phyloP scores from a whole-genome alignment of 176 grass and related monocot species.

The Rhipidocladum racemiflorum region DNA sequence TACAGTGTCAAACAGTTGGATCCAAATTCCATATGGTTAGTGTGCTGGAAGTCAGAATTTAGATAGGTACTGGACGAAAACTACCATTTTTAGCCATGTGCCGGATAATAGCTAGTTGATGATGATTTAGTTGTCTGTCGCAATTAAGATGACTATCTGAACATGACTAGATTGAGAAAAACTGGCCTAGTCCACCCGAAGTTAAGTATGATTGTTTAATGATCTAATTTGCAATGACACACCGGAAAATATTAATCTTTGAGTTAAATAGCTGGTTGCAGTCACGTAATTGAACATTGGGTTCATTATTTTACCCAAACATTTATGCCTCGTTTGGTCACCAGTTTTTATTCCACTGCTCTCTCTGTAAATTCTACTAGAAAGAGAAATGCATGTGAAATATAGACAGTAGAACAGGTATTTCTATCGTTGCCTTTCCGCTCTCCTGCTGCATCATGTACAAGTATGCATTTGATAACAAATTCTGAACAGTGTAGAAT shows the following conservation, averaged over 20 bases:
- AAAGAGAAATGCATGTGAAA: not conserved
- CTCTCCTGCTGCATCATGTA: not conserved
- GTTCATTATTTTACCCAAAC: not conserved
- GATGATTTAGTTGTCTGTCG: not conserved
- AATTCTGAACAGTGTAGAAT: not conserved
- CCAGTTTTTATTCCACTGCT: not conserved
- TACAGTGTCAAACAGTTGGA: not conserved
- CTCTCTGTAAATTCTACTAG: not conserved
- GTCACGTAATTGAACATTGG: not conserved
- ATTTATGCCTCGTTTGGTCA: not conserved
- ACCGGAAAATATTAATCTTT: not conserved
- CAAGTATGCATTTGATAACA: not conserved
- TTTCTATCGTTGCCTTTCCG: not conserved
- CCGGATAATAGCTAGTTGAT: not conserved
- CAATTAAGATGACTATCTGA: not conserved
- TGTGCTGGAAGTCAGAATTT: not conserved
- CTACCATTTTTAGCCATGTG: not conserved
- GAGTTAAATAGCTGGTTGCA: not conserved
- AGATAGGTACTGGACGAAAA: not conserved
- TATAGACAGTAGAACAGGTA: not conserved
- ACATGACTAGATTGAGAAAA: not conserved
- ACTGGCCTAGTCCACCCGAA: not conserved
- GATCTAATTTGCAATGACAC: not conserved
- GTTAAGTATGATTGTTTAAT: not conserved
- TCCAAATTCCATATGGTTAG: slow-evolving; percentile 6